phyloP scores from a whole-genome alignment of 345 rosid genomes.

The Eucalyptus erythrocorys region DNA sequence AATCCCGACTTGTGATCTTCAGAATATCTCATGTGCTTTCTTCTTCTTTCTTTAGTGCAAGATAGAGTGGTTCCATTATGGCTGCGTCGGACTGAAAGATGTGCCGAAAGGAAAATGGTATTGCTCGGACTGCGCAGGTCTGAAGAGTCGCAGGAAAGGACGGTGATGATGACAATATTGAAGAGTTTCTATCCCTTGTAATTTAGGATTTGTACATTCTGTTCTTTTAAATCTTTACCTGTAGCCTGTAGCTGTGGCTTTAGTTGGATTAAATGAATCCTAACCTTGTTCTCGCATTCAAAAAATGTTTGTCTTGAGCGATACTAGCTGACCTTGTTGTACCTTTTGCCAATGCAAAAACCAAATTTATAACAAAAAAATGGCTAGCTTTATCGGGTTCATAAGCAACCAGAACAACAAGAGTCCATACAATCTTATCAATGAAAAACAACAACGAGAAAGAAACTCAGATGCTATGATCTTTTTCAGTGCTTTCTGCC shows the following conservation, averaged over 20 bases:
- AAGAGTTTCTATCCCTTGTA: neutral
- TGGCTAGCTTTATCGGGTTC: neutral
- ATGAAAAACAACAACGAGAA: neutral
- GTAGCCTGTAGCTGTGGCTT: neutral
- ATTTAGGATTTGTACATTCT: neutral
- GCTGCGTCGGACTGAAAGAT: constrained; percentile 84
- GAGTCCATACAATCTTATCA: neutral
- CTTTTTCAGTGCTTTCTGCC: neutral
- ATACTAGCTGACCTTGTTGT: neutral
- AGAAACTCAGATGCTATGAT: neutral
- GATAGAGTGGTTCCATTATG: constrained; percentile 98
- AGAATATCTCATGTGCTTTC: neutral
- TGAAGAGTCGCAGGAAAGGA: constrained; percentile 64
- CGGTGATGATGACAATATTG: constrained; percentile 9
- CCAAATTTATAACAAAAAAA: neutral
- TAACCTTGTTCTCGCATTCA: neutral
- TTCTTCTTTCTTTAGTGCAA: constrained; percentile 49
- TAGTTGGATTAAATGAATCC: neutral
- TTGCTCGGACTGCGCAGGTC: constrained; percentile 64
- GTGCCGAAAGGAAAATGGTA: constrained; percentile 95
- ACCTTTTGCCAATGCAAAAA: neutral
- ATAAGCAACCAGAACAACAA: neutral
- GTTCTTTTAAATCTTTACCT: neutral
- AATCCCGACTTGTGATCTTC: neutral
- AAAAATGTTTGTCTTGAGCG: neutral